Evolutionary conservation across 1,284 basidiomycete species (phyloP).

Genomic region (Amylostereum areolatum): DNA sequence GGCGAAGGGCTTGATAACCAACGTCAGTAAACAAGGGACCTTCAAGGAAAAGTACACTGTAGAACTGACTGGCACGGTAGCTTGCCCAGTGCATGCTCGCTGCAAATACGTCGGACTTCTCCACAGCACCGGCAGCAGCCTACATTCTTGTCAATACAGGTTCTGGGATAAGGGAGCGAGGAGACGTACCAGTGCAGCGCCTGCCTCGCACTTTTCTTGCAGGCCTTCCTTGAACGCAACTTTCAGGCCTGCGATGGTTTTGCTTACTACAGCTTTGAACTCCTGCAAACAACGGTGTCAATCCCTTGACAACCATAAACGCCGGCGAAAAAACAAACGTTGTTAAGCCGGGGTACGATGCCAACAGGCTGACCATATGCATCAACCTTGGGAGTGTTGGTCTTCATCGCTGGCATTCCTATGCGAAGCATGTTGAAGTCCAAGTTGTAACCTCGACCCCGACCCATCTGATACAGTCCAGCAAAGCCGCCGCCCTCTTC

Average conservation of each 20-base stretch:
- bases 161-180: too few species aligned
- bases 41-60: background rate
- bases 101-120: constrained; percentile 44
- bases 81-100: constrained; percentile 52
- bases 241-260: constrained; percentile 40
- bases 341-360: constrained; percentile 38
- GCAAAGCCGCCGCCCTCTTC: background rate
- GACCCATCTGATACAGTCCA: background rate
- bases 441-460: constrained; percentile 17
- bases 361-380: constrained; percentile 34
- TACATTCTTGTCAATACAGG: constrained; percentile 12
- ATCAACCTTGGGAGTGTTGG: constrained; percentile 35
- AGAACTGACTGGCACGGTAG: constrained; percentile 45
- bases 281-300: constrained; percentile 28
- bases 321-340: constrained; percentile 23
- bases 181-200: constrained; percentile 39
- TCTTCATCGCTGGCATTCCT: constrained; percentile 30
- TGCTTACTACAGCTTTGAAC: constrained; percentile 37
- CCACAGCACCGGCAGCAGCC: constrained; percentile 43
- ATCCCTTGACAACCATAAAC: background rate
- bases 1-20: constrained; percentile 37
- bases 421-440: constrained; percentile 6
- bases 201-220: constrained; percentile 49
- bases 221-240: constrained; percentile 45
- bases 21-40: background rate